These are phyloP conservation scores for Cystofilobasidium macerans DNA, from an alignment of 768 basidiomycete species.

Conservation along the genomic window DNA sequence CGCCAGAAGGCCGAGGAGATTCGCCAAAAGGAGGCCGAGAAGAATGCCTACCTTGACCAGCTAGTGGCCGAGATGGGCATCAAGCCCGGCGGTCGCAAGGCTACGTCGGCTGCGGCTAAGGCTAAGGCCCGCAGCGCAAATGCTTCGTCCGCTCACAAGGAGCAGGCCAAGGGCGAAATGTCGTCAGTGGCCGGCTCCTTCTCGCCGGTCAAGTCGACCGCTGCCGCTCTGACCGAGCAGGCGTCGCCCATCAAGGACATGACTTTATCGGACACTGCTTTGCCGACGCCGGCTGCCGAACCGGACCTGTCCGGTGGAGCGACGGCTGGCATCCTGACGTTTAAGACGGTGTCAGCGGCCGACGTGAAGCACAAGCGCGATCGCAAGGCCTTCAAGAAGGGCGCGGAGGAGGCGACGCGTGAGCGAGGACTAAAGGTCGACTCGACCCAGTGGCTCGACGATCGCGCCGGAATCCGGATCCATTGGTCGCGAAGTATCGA, in stretches of 20 bases:
- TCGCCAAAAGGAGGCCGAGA: neutral
- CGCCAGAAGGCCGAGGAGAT: neutral
- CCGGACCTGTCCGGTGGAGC: neutral
- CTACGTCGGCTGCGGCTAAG: too few relatives aligned
- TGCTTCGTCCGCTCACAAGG: too few relatives aligned
- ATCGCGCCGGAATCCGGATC: neutral
- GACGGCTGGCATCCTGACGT: neutral
- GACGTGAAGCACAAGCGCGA: neutral
- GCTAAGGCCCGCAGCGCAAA: neutral
- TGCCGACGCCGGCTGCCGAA: neutral
- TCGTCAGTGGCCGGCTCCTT: too few relatives aligned
- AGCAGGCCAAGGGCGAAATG: too few relatives aligned
- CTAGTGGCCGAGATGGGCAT: neutral
- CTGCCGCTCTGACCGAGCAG: too few relatives aligned
- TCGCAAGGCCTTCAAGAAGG: neutral
- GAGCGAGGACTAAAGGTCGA: neutral
- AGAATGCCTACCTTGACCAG: neutral
- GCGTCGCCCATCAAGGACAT: too few relatives aligned
- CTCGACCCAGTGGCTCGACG: neutral
- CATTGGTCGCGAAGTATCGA: neutral
- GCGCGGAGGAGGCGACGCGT: neutral
- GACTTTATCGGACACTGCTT: neutral
- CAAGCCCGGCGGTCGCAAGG: neutral
- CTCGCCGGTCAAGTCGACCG: too few relatives aligned
- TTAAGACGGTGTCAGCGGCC: neutral